Evolutionary conservation across 2,329 filamentous ascomycete species (phyloP), one percentile per base, ranked within the genome.

Genomic region (Colletotrichum brevisporum): DNA sequence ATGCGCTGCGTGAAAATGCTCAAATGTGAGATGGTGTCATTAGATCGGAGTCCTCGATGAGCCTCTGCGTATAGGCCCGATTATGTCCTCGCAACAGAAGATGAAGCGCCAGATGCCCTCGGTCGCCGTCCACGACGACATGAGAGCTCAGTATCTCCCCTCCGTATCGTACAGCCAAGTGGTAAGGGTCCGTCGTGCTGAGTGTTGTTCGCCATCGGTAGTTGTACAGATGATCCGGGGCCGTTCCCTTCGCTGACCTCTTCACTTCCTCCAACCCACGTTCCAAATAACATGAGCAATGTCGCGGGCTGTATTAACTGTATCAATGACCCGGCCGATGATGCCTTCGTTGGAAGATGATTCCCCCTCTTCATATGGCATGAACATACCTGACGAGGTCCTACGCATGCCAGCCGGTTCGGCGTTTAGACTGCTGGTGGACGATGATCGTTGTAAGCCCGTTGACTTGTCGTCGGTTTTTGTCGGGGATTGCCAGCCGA

Each of bases 311-410:
- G 90, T 92, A 80, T 92, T 92, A 80, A 92, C 88, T 75, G 93
- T 95, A 81, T 97, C 93, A 77, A 95, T 90, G 57, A 97, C 90
- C 75, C 91, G 90, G 70, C 93, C 92, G 76, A 97, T 88, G 63
- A 97, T 85, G 54, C 92, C 91, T 59, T 86, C 84, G 75, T 83
- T 88, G 70, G 85, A 83, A 54, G 79, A 85, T 77, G 80, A 83
- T 72, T 94, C 92, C 69, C 90, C 90, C 74, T 94, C 92, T 74
- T 94, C 92, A 74, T 91, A 92, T 8, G 94, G 93, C 92, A 97
- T 95, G 75, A 97, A 92, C 93, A 97, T 97, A 73, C 94, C 94
- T 47, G 94, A 96, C 58, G 90, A 85, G 21, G 94, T 97, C 73
- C 94, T 88, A 71, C 91, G 90, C 84, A 97, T 91, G 60, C 91